phyloP scores from a whole-genome alignment of 2,329 filamentous ascomycete genomes.

The Penicillium sp. region DNA sequence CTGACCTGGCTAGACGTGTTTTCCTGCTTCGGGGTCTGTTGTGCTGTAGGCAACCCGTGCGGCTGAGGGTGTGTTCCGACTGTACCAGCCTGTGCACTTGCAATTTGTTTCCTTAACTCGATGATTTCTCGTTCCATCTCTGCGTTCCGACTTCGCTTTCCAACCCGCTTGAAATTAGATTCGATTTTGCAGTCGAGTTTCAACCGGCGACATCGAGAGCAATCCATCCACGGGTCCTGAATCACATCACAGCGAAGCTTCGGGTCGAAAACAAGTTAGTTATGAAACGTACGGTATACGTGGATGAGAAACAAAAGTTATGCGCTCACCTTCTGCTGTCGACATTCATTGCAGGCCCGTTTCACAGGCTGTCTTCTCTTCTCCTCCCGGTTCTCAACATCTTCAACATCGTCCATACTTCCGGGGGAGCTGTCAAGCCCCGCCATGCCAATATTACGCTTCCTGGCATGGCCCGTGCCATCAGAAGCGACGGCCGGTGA shows the following conservation, averaged over 20 bases:
- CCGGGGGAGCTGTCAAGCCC: constrained; percentile 54
- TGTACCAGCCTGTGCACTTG: constrained; percentile 37
- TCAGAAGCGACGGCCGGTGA: constrained; percentile 35
- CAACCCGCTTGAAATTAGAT: constrained; percentile 70
- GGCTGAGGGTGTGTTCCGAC: constrained; percentile 29
- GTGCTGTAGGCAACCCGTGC: constrained; percentile 26
- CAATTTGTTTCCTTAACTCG: constrained; percentile 55
- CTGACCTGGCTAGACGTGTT: constrained; percentile 40
- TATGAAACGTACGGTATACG: neutral
- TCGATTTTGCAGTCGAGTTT: constrained; percentile 70
- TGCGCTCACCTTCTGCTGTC: constrained; percentile 67
- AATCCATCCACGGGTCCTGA: constrained; percentile 66
- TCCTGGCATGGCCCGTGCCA: constrained; percentile 40
- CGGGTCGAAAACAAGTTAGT: constrained; percentile 14
- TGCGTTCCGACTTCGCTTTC: constrained; percentile 69
- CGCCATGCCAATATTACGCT: constrained; percentile 49
- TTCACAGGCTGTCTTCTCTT: constrained; percentile 57
- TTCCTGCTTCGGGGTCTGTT: constrained; percentile 43
- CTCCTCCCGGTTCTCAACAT: constrained; percentile 49
- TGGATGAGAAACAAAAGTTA: neutral
- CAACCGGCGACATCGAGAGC: constrained; percentile 66
- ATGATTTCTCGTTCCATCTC: constrained; percentile 65
- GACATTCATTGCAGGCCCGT: constrained; percentile 71
- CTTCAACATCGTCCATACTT: constrained; percentile 52
- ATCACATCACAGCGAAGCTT: constrained; percentile 71